Conservation (phyloP, 257 asterid genomes). For the Nemophila menziesii region DNA sequence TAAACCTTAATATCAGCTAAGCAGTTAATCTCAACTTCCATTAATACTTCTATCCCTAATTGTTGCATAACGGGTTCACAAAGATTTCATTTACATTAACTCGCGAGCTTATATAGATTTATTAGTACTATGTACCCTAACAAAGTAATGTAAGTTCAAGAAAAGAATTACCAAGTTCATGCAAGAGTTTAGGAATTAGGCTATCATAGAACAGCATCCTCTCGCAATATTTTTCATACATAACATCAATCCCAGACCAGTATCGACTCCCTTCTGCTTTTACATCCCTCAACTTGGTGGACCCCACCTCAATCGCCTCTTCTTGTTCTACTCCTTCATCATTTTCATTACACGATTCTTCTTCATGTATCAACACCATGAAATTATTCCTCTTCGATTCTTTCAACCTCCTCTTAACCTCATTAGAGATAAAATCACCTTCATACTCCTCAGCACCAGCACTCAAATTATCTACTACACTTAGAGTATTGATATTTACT, state of each 20-base stretch:
- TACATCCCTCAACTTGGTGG: constrained; percentile 81
- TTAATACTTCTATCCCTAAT: too few relatives aligned
- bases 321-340: constrained; percentile 58
- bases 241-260: constrained; percentile 87
- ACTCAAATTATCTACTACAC: constrained; percentile 38
- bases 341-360: constrained; percentile 45
- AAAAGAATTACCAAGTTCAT: constrained; percentile 50
- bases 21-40: too few relatives aligned
- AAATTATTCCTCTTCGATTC: constrained; percentile 85
- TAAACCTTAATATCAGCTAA: too few relatives aligned
- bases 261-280: constrained; percentile 79
- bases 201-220: constrained; percentile 72
- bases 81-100: too few relatives aligned
- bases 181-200: constrained; percentile 58
- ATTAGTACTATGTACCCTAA: too few relatives aligned
- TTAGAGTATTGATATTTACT: constrained; percentile 23
- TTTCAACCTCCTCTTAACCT: constrained; percentile 92
- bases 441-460: constrained; percentile 62
- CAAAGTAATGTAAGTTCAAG: too few relatives aligned
- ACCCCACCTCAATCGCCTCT: constrained; percentile 61
- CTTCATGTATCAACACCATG: constrained; percentile 93
- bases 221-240: constrained; percentile 63
- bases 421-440: constrained; percentile 76
- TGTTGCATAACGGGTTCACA: too few relatives aligned
- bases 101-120: too few relatives aligned